These are phyloP conservation scores for Albugo candida DNA, from an alignment of 352 stramenopile genomes.

Conservation along the genomic window DNA sequence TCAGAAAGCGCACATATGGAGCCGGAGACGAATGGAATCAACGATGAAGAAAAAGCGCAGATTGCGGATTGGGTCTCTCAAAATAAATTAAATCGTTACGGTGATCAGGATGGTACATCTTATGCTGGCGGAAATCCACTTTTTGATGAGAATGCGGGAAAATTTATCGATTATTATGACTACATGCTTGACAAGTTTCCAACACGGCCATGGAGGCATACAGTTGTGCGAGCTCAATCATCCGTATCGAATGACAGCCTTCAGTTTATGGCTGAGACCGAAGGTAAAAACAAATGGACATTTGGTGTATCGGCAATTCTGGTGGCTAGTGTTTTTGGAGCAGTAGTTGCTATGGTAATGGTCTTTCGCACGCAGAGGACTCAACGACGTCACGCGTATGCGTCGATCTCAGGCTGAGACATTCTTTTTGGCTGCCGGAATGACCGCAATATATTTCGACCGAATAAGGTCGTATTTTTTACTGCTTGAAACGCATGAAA, in stretches of 20 bases:
- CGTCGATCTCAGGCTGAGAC: not conserved
- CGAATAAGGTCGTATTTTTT: too few species aligned
- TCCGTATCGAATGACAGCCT: not conserved
- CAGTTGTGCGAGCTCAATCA: constrained; percentile 9
- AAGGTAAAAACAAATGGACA: not conserved
- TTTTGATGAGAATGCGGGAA: constrained; percentile 50
- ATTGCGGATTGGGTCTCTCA: constrained; percentile 39
- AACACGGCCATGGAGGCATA: constrained; percentile 29
- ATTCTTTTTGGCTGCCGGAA: too few species aligned
- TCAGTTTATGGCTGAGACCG: not conserved
- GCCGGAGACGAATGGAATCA: too few species aligned
- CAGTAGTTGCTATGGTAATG: not conserved
- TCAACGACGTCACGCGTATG: not conserved
- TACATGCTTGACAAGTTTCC: constrained; percentile 47
- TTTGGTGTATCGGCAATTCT: not conserved
- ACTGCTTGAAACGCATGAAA: too few species aligned
- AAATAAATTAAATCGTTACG: constrained; percentile 38
- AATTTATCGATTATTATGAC: constrained; percentile 23
- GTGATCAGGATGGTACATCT: constrained; percentile 23
- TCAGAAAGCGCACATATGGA: too few species aligned
- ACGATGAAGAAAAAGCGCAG: constrained; percentile 24
- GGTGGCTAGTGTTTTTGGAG: not conserved
- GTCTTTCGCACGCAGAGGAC: not conserved
- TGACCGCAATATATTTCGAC: too few species aligned
- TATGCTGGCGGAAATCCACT: constrained; percentile 67